Percentiles rank a stretch among this genome's conserved stretches.
Evolutionary conservation across 2,329 filamentous ascomycete genomes (phyloP).

Genomic region (Thielaviopsis populi): DNA sequence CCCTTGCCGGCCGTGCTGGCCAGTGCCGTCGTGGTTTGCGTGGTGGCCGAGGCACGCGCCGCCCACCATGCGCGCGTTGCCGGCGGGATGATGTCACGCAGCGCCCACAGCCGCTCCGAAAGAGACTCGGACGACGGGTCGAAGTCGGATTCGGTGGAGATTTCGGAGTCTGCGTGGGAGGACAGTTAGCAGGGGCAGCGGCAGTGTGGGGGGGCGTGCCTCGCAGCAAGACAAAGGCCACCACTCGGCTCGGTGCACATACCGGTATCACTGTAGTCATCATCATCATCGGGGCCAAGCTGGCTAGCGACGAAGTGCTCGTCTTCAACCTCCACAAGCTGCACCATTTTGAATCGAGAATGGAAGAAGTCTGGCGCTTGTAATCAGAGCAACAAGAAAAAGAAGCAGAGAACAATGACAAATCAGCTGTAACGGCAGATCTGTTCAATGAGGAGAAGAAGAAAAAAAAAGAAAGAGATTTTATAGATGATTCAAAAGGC

Average conservation of each 20-base stretch:
- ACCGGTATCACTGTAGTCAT: constrained; percentile 92
- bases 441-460: neutral
- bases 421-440: neutral
- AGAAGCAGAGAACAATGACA: neutral
- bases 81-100: constrained; percentile 63
- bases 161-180: constrained; percentile 51
- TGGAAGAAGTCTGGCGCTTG: neutral
- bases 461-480: constrained; percentile 9
- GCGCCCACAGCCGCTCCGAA: constrained; percentile 53
- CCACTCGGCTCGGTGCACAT: constrained; percentile 26
- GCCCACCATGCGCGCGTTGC: constrained; percentile 54
- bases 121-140: constrained; percentile 45
- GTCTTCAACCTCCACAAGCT: constrained; percentile 91
- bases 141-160: constrained; percentile 65
- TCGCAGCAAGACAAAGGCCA: neutral
- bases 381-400: neutral
- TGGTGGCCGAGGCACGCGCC: constrained; percentile 43
- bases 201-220: too few relatives aligned
- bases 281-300: constrained; percentile 59
- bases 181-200: neutral
- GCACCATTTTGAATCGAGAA: constrained; percentile 55
- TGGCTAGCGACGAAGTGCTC: constrained; percentile 74
- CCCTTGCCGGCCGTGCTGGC: constrained; percentile 67
- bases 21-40: constrained; percentile 34
- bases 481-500: neutral